Base-by-base conservation (phyloP, 2,329 filamentous ascomycete species). In the Ophiostoma perfectum region DNA sequence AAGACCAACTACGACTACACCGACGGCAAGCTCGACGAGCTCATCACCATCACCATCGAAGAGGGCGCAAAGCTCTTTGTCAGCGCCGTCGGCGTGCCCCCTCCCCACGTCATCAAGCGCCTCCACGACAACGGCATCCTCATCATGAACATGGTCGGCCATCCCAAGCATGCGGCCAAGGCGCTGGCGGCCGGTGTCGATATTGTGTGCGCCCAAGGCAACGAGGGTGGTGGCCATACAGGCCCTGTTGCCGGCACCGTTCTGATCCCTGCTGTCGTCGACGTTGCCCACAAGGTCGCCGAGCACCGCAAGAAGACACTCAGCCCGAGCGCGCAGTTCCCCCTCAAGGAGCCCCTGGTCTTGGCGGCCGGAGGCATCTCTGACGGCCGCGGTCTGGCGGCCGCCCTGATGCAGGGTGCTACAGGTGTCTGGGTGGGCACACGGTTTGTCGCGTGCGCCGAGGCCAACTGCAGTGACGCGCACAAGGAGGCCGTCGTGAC, bases 1-100 rank as follows among this genome's bases (percentile, higher is more conserved):
- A 90, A 91, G 78, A 97, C 94, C 3, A 98, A 97, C 80, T 92
- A 97, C 79, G 94, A 97, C 78, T 98, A 98, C 81, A 97, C 94
- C 0, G 85, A 90, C 73, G 94, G 94, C 58, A 90, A 92, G 77
- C 85, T 97, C 16, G 90, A 96, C 76, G 90, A 96, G 78, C 83
- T 97, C 45, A 90, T 97, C 72, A 90, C 92, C 74, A 91, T 97
- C 60, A 91, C 90, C 3, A 91, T 97, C 73, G 87, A 89, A 74
- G 90, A 91, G 73, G 90, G 91, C n/a, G 92, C 94, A 7, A 87
- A 83, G 75, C 80, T 97, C 65, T 97, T 98, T 76, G 92, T 97
- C 58, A 88, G 84, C 66, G 94, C 94, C 1, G 93, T 97, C 0
- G 94, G 94, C 8, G 90, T 97, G 36, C 94, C 94, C 16, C 92